Conservation (phyloP, 2,329 filamentous ascomycete species). For the Cladosporium colombiae region DNA sequence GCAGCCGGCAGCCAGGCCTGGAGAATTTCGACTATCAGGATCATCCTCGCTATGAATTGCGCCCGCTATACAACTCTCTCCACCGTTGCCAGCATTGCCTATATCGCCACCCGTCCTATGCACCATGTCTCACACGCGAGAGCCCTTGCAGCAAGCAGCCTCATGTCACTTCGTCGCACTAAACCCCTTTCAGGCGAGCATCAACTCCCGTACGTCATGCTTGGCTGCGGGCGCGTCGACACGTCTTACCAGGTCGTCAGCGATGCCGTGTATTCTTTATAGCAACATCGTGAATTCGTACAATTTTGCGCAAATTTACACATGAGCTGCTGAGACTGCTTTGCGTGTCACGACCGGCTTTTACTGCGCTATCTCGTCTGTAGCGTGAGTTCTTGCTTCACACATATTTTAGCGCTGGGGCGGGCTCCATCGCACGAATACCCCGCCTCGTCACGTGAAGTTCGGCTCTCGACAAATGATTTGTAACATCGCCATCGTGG, state of each 20-base stretch:
- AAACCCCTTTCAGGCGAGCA: constrained; percentile 1
- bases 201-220: neutral
- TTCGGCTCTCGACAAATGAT: neutral
- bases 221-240: constrained; percentile 1
- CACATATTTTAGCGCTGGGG: neutral
- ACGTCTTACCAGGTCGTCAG: neutral
- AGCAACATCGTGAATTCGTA: neutral
- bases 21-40: constrained; percentile 8
- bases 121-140: neutral
- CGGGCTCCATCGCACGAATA: neutral
- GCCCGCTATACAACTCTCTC: constrained; percentile 15
- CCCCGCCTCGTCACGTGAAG: constrained; percentile 2
- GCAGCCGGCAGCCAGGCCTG: neutral
- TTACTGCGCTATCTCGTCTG: neutral
- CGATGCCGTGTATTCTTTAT: neutral
- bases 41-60: constrained; percentile 16
- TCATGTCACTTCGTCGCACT: neutral
- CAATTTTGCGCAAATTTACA: constrained; percentile 4
- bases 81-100: constrained; percentile 12
- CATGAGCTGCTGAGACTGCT: neutral
- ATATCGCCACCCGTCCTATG: constrained; percentile 2
- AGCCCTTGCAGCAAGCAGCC: constrained; percentile 3
- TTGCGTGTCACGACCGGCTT: neutral
- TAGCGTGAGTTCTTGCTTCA: neutral
- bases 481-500: neutral